Evolutionary conservation across 495 filamentous ascomycete genomes (phyloP), one percentile per base, ranked within the genome.

Genomic region (Hyaloscypha hepaticicola): DNA sequence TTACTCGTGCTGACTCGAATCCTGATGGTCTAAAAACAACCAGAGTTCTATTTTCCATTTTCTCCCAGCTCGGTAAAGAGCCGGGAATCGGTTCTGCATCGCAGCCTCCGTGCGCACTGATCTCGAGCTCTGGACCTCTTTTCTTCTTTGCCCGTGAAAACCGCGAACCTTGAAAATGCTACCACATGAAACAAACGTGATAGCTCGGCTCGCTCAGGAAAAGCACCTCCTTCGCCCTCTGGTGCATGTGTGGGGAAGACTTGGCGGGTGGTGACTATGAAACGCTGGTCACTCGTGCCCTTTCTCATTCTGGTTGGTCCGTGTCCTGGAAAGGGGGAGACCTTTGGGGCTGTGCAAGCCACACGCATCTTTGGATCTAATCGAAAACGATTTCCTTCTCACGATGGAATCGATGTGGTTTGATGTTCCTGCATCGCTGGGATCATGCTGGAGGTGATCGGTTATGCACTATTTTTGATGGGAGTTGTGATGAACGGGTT

Each of bases 151-250:
- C 8, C 26, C 33, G 7, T 57, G 6, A n/a, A 56, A 56, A 56
- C 28, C 5, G 9, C 29, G 31, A 8, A 22, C 14, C 25, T 26
- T 9, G 19, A 16, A 41, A 21, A 12, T 58, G 55, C 55, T 22
- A 3, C 55, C 55, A 58, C 55, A 58, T 58, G 55, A 58, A 58
- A 58, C 55, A 24, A 57, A 57, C 11, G 14, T 16, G 38, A 45
- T 3, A 45, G 38, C 31, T 33, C 31, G 31, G 31, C 2, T 33
- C 11, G 38, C 38, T 14, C 3, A 19, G 38, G 19, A 34, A 34
- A 45, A 45, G 38, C 19, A 9, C 12, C 11, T n/a, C n/a, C n/a
- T n/a, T n/a, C n/a, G n/a, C n/a, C n/a, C n/a, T n/a, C n/a, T n/a
- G n/a, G n/a, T n/a, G 38, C 38, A 5, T 3, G 38, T 19, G 38